Conservation (phyloP, 2,329 filamentous ascomycete genomes). For the Pyrenochaeta sp. region DNA sequence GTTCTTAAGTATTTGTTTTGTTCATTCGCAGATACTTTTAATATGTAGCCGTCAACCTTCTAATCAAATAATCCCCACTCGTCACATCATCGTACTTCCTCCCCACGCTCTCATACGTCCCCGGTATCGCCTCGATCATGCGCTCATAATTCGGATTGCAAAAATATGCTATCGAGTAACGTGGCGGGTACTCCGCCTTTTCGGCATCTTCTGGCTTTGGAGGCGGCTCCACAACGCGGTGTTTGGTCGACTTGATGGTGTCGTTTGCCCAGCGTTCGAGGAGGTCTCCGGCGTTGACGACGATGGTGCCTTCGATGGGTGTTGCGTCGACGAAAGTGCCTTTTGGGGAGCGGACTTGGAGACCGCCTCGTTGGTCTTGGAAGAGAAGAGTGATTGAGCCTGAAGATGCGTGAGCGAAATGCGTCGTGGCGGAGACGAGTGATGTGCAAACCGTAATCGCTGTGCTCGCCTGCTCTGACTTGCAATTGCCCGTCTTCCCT, state of each 20-base stretch:
- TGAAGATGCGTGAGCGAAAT: constrained; percentile 22
- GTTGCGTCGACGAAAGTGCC: constrained; percentile 83
- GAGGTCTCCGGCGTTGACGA: constrained; percentile 89
- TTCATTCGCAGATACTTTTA: too few relatives aligned
- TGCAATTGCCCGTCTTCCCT: constrained; percentile 73
- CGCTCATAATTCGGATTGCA: constrained; percentile 84
- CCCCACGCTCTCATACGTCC: constrained; percentile 72
- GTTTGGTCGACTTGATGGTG: constrained; percentile 86
- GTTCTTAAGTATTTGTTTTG: not conserved
- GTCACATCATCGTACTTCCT: constrained; percentile 84
- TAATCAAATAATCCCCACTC: constrained; percentile 80
- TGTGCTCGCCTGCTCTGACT: constrained; percentile 80
- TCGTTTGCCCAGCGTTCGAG: constrained; percentile 90
- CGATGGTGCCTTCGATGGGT: constrained; percentile 80
- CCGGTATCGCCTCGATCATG: constrained; percentile 80
- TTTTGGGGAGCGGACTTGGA: constrained; percentile 72
- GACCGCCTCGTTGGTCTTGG: constrained; percentile 63
- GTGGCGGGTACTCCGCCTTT: constrained; percentile 68
- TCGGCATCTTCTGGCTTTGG: constrained; percentile 53
- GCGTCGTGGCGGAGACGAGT: fast-evolving
- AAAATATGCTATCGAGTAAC: constrained; percentile 91
- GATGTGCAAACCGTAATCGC: constrained; percentile 61
- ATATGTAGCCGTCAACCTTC: constrained; percentile 76
- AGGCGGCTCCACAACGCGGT: constrained; percentile 88
- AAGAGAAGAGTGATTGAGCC: constrained; percentile 51